phyloP scores from a whole-genome alignment of 345 rosid genomes.

The Erodium maritimum region DNA sequence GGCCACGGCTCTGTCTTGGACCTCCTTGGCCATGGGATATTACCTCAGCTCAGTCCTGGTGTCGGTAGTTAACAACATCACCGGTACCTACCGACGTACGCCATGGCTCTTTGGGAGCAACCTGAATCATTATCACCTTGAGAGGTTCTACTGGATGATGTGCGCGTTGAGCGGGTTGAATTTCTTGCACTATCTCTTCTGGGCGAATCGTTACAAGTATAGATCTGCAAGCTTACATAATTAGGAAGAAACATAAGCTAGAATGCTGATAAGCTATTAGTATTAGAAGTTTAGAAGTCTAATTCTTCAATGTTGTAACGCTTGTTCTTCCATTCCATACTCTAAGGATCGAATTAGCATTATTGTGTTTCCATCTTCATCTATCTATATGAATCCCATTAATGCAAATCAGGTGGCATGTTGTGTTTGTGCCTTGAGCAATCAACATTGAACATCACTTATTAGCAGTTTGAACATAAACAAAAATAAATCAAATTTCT shows the following conservation, averaged over 20 bases:
- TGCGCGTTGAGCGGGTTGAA: constrained; percentile 57
- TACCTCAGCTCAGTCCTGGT: constrained; percentile 76
- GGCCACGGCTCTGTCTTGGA: constrained; percentile 86
- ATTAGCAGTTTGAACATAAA: too few relatives aligned
- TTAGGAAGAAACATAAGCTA: neutral
- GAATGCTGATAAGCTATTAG: neutral
- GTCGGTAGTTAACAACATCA: constrained; percentile 38
- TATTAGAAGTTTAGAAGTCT: too few relatives aligned
- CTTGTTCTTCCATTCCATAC: too few relatives aligned
- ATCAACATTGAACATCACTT: too few relatives aligned
- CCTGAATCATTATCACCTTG: constrained; percentile 75
- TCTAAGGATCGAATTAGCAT: too few relatives aligned
- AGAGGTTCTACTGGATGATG: constrained; percentile 79
- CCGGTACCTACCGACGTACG: constrained; percentile 22
- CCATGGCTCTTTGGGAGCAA: constrained; percentile 72
- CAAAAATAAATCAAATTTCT: too few relatives aligned
- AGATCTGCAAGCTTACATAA: constrained; percentile 14
- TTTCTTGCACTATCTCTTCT: constrained; percentile 68
- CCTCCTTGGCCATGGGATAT: constrained; percentile 90
- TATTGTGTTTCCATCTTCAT: too few relatives aligned
- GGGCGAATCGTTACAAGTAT: constrained; percentile 65
- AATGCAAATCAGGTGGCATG: too few relatives aligned
- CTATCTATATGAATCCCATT: too few relatives aligned
- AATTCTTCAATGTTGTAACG: too few relatives aligned
- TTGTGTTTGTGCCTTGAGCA: too few relatives aligned